These are phyloP conservation scores for Thinopyrum elongatum DNA, from an alignment of 176 grass and related monocot genomes.

Conservation along the genomic window DNA sequence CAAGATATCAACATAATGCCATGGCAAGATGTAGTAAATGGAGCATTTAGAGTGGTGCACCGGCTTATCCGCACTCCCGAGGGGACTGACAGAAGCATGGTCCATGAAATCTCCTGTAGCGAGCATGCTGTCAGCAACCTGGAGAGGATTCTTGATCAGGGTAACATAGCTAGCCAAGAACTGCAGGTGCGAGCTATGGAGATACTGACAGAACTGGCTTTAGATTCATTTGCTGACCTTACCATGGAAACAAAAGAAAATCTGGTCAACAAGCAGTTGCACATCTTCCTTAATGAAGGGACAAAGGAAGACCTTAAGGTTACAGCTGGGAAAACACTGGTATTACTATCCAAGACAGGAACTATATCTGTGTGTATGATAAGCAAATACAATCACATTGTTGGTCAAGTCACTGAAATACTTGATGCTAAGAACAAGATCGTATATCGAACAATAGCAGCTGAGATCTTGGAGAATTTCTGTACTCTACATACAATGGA, in stretches of 20 bases:
- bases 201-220: constrained; percentile 14
- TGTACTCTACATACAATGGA: not conserved
- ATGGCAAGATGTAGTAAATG: not conserved
- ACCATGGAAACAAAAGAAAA: too few relatives aligned
- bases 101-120: not conserved
- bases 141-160: not conserved
- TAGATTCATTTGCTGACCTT: too few relatives aligned
- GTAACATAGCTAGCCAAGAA: not conserved
- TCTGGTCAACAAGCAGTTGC: too few relatives aligned
- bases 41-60: not conserved
- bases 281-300: too few relatives aligned
- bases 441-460: not conserved
- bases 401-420: not conserved
- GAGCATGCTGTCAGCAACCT: not conserved
- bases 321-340: not conserved
- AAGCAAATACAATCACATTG: not conserved
- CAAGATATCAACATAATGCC: not conserved
- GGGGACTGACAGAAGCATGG: not conserved
- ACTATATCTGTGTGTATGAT: too few relatives aligned
- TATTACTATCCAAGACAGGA: not conserved
- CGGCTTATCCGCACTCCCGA: not conserved
- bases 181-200: not conserved
- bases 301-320: too few relatives aligned
- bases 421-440: not conserved
- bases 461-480: not conserved